Evolutionary conservation across 208 protist species (phyloP).

Genomic region (Leishmania mexicana): DNA sequence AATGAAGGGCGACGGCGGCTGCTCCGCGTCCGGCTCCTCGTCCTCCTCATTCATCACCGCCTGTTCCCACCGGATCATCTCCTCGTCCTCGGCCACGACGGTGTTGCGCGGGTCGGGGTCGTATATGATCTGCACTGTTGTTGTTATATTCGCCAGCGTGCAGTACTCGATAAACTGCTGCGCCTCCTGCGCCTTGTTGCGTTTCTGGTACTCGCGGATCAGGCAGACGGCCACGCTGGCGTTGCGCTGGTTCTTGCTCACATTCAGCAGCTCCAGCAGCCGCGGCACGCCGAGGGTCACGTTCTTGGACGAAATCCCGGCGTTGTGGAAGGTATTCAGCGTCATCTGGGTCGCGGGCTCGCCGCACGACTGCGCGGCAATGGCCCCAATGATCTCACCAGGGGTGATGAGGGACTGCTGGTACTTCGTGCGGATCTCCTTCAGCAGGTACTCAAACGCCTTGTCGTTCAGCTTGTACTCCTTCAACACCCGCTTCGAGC

Average conservation of each 20-base stretch:
- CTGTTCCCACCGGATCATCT: constrained; percentile 72
- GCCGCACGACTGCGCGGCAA: constrained; percentile 99
- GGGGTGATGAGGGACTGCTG: constrained; percentile 92
- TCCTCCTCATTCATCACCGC: constrained; percentile 67
- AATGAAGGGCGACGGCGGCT: constrained; percentile 93
- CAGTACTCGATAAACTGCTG: constrained; percentile 95
- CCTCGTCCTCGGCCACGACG: constrained; percentile 94
- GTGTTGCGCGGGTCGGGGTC: constrained; percentile 95
- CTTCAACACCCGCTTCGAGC: constrained; percentile 93
- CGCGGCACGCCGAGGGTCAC: constrained; percentile 99
- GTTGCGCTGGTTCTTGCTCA: constrained; percentile 96
- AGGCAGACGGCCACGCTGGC: constrained; percentile 96
- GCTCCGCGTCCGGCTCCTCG: constrained; percentile 29
- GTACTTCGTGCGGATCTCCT: constrained; percentile 96
- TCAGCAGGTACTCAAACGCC: constrained; percentile 97
- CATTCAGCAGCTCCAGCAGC: constrained; percentile 99
- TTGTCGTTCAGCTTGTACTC: constrained; percentile 94
- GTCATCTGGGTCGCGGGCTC: constrained; percentile 99
- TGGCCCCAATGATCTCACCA: constrained; percentile 98
- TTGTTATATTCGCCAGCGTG: constrained; percentile 92
- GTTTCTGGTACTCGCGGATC: constrained; percentile 50
- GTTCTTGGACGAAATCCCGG: constrained; percentile 99
- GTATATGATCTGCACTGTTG: constrained; percentile 96
- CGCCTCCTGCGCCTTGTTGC: constrained; percentile 85
- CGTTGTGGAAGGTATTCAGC: constrained; percentile 99